phyloP scores from a whole-genome alignment of 2,329 filamentous ascomycete species.

The Colletotrichum trifolii region DNA sequence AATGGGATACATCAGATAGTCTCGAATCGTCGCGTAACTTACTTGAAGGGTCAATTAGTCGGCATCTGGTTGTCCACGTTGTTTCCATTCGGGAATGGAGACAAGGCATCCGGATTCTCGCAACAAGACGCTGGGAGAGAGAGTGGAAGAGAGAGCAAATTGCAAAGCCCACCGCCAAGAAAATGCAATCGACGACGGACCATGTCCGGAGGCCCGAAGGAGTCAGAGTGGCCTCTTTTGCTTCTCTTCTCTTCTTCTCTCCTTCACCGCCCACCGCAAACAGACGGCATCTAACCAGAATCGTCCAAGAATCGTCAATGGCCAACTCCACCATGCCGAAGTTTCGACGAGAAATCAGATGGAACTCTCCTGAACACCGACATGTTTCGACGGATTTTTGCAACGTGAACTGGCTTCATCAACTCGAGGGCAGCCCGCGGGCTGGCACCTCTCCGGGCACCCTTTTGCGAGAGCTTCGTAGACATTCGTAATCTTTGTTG shows the following conservation, averaged over 20 bases:
- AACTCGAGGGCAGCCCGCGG: conserved; percentile 1
- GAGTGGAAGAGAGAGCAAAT: too few relatives aligned
- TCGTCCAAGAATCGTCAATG: conserved; percentile 3
- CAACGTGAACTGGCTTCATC: conserved; percentile 21
- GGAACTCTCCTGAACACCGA: conserved; percentile 19
- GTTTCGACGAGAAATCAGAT: conserved; percentile 27
- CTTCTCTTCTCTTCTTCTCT: background rate
- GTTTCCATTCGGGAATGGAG: too few relatives aligned
- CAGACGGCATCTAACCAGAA: conserved; percentile 11
- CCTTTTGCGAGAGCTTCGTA: conserved; percentile 1
- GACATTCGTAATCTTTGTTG: background rate
- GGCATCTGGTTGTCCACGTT: too few relatives aligned
- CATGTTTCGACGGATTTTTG: conserved; percentile 2
- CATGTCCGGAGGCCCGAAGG: conserved; percentile 29
- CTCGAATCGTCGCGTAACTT: too few relatives aligned
- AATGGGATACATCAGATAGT: too few relatives aligned
- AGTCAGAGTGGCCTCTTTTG: background rate
- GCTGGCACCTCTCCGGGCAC: too few relatives aligned
- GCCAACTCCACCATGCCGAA: conserved; percentile 30
- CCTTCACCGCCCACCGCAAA: conserved; percentile 14
- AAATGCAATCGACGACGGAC: conserved; percentile 9
- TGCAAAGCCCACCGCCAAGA: conserved; percentile 8
- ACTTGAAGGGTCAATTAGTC: too few relatives aligned
- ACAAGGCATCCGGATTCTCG: too few relatives aligned
- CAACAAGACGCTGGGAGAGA: too few relatives aligned